These are phyloP conservation scores for Ganoderma leucocontextum DNA, from an alignment of 1,284 basidiomycete genomes.

Conservation along the genomic window DNA sequence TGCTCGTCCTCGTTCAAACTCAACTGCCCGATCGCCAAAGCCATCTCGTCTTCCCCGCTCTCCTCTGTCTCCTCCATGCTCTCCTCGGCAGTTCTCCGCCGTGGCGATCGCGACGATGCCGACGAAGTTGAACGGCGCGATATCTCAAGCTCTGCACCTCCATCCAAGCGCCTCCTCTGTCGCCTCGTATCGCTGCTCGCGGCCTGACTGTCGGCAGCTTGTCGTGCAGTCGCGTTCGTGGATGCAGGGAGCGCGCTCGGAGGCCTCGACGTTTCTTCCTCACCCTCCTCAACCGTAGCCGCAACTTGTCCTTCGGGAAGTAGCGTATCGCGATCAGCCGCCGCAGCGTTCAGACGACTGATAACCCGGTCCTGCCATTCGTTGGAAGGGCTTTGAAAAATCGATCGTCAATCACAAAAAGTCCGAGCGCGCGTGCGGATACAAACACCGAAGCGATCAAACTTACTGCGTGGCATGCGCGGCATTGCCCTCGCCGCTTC, in stretches of 20 bases:
- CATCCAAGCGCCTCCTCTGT: conserved; percentile 39
- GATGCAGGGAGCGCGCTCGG: conserved; percentile 26
- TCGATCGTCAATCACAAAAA: conserved; percentile 2
- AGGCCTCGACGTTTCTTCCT: conserved; percentile 25
- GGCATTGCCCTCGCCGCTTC: conserved; percentile 43
- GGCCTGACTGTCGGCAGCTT: conserved; percentile 17
- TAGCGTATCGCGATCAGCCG: conserved; percentile 38
- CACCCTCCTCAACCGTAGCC: conserved; percentile 24
- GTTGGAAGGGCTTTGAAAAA: conserved; percentile 59
- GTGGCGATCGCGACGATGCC: conserved; percentile 38
- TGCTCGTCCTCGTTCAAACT: conserved; percentile 86
- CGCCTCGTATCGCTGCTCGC: conserved; percentile 30
- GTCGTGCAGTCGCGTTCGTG: conserved; percentile 10
- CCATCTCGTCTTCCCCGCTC: conserved; percentile 62
- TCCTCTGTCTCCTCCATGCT: conserved; percentile 54
- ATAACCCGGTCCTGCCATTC: conserved; percentile 81
- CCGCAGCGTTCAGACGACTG: conserved; percentile 40
- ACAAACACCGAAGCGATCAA: conserved; percentile 4
- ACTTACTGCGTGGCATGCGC: conserved; percentile 68
- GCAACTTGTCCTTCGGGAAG: conserved; percentile 35
- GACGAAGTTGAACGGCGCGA: conserved; percentile 38
- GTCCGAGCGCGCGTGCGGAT: neutral
- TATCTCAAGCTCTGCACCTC: conserved; percentile 25
- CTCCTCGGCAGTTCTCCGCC: conserved; percentile 33
- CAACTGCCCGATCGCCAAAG: conserved; percentile 82